These are phyloP conservation scores for Wickerhamiella nectarea DNA, from an alignment of 805 yeast species.

Conservation along the genomic window DNA sequence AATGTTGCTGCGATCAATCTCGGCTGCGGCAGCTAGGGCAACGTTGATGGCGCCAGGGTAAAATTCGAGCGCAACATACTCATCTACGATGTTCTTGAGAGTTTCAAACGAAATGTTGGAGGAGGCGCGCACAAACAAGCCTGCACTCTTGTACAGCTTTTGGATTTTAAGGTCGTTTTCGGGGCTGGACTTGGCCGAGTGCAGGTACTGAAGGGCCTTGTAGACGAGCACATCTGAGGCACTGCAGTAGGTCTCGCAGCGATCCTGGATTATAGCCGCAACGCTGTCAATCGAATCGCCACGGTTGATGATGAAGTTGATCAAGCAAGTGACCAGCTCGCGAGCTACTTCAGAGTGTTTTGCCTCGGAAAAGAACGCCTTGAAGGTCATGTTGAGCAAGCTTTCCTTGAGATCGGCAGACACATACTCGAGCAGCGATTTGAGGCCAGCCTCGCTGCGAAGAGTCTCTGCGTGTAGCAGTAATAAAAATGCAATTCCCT, in stretches of 20 bases:
- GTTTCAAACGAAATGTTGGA: constrained; percentile 67
- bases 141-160: constrained; percentile 57
- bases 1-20: constrained; percentile 46
- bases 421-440: constrained; percentile 56
- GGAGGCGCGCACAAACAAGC: constrained; percentile 64
- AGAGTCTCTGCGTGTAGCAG: constrained; percentile 58
- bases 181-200: constrained; percentile 40
- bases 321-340: constrained; percentile 77
- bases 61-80: constrained; percentile 63
- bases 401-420: constrained; percentile 52
- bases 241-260: constrained; percentile 91
- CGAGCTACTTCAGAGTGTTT: constrained; percentile 42
- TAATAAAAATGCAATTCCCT: constrained; percentile 77
- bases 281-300: constrained; percentile 91
- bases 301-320: constrained; percentile 72
- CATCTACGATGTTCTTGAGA: constrained; percentile 63
- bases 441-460: constrained; percentile 34
- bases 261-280: constrained; percentile 74
- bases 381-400: constrained; percentile 52
- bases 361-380: constrained; percentile 60
- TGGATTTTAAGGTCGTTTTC: constrained; percentile 62
- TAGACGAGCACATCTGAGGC: constrained; percentile 85
- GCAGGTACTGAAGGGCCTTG: constrained; percentile 83
- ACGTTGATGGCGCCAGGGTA: constrained; percentile 79
- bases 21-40: constrained; percentile 59